Base-by-base conservation (phyloP, 805 yeast species). In the Ogataea methylovora region DNA sequence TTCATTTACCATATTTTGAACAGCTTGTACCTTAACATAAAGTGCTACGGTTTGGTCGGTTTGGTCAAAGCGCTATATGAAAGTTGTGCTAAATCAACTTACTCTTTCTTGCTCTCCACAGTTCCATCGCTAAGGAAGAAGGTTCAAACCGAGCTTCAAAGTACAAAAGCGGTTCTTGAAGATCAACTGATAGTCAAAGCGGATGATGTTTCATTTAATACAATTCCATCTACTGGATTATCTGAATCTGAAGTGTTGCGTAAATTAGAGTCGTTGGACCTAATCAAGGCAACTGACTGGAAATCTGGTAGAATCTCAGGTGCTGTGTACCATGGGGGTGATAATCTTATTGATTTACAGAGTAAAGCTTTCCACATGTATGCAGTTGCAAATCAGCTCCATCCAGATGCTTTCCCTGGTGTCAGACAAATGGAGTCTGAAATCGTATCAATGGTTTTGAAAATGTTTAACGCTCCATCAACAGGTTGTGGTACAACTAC, bases 321-420 rank as follows among this genome's bases (percentile, higher is more conserved):
- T 5, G 97, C 97, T 0, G 97, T 90, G 9, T 90, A 90, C 50
- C 97, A 92, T 49, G 97, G 97, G 21, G 97, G 97, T 11, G 63
- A 69, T n/a, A 84, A 83, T 22, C 59, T 90, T 35, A 66, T 83
- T 25, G 62, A 69, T 25, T 63, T 92, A 24, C 97, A 92, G 58
- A 62, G 92, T 8, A 58, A 70, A 36, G 92, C 95, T 1, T 88
- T 76, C 55, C 71, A 76, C 34, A 71, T 71, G 49, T 88, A 74
- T 56, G 75, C 92, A 5, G 87, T 88, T 17, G 86, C 97, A 2
- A 90, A 92, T 60, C 98, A 92, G 60, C 65, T 90, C 33, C 98
- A 90, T 55, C 98, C 98, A 0, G 97, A 90, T 58, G 92, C 87
- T 4, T 90, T 90, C 52, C 98, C 97, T 0, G 97, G 94, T 5